Percentiles rank a stretch among this genome's conserved stretches.
These are phyloP conservation scores for Biscutella laevigata DNA, from an alignment of 441 rosid genomes.

Conservation along the genomic window DNA sequence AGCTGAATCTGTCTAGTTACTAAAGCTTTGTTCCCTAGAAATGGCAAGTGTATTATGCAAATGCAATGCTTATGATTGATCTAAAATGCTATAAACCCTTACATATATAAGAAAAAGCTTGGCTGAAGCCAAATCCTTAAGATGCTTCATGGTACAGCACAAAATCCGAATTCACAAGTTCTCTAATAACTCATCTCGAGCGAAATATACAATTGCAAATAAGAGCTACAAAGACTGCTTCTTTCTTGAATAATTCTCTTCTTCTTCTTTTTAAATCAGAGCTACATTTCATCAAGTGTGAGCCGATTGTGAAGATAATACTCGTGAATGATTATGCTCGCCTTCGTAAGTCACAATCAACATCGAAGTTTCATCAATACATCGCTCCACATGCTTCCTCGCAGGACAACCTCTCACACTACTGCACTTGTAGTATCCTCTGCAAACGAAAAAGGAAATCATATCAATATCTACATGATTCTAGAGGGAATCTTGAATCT, in stretches of 20 bases:
- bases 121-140: not conserved
- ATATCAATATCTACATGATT: not conserved
- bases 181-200: constrained; percentile 7
- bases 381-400: constrained; percentile 59
- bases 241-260: constrained; percentile 5
- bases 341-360: constrained; percentile 49
- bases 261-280: constrained; percentile 22
- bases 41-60: too few species aligned
- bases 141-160: constrained; percentile 1
- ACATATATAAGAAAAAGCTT: not conserved
- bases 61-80: too few species aligned
- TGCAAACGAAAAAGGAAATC: constrained; percentile 13
- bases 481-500: not conserved
- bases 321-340: constrained; percentile 43
- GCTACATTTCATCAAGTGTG: constrained; percentile 31
- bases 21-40: constrained; percentile 10
- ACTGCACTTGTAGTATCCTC: constrained; percentile 71
- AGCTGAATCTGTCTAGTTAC: not conserved
- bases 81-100: not conserved
- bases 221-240: constrained; percentile 20
- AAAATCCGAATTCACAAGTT: constrained; percentile 7
- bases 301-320: constrained; percentile 43
- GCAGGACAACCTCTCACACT: constrained; percentile 67
- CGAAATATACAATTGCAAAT: constrained; percentile 26
- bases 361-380: constrained; percentile 43